Base-by-base conservation (phyloP, 2,329 filamentous ascomycete genomes). In the Botryotinia convoluta region DNA sequence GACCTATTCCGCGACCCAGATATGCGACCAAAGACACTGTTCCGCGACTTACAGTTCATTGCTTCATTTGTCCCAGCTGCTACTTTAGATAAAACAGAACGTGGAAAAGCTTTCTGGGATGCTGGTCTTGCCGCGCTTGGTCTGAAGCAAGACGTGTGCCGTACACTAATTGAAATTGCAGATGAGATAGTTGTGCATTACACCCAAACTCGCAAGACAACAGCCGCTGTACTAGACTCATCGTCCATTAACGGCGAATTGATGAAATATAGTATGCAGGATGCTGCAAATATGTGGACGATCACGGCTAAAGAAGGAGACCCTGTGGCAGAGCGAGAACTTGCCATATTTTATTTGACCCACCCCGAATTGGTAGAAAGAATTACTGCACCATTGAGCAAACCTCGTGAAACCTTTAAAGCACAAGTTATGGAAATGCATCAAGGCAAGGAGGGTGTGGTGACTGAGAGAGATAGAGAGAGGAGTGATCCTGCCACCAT, bases 271-370 rank as follows among this genome's bases (percentile, higher is more conserved):
- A 90, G 88, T 73, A 89, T 96, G 80, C 87, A 90, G 61, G 94
- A 98, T 80, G 95, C 94, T 0, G 95, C 93, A 4, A 90, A 88
- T 77, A 96, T 98, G 90, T 94, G 93, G 86, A 92, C 93, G 75
- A 96, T 98, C 80, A 95, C 95, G 1, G 96, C 96, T 26, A 96
- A 95, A 81, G 96, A 99, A 83, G 95, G 95, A 57, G 90, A 95
- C 74, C 88, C 94, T 0, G 92, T 93, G 20, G 95, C 95, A 8
- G 95, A 98, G 84, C 91, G 96, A 69, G 96, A 99, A 83, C 87
- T 99, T 26, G 96, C 93, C 2, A 92, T 97, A 75, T 92, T 98
- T 79, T 98, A 98, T 81, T 88, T 99, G 57, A 96, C 94, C 0
- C 92, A 97, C 77, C 95, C 96, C 0, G 94, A 97, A 81, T 88